These are phyloP conservation scores for Eutrema salsugineum DNA, from an alignment of 441 rosid species.

Conservation along the genomic window DNA sequence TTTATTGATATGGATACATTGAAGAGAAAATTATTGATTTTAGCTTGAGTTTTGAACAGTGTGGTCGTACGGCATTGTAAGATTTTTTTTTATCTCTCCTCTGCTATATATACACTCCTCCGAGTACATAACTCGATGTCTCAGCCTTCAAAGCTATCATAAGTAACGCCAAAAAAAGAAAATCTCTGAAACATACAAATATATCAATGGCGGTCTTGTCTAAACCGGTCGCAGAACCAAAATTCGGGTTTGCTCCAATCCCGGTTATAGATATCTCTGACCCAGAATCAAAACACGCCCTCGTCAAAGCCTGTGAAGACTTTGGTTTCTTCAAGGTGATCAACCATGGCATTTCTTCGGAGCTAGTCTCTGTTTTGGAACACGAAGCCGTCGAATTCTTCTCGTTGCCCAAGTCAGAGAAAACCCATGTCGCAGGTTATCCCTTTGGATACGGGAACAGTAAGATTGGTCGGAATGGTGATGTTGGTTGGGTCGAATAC, in stretches of 20 bases:
- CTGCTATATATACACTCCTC: conserved; percentile 21
- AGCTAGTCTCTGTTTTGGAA: conserved; percentile 45
- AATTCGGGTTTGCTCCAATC: conserved; percentile 29
- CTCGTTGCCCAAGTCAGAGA: conserved; percentile 44
- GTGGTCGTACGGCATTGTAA: background rate
- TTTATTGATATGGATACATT: background rate
- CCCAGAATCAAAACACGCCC: conserved; percentile 48
- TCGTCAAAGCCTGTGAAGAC: conserved; percentile 66
- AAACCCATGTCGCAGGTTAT: conserved; percentile 38
- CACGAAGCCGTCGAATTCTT: conserved; percentile 52
- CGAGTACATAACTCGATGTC: background rate
- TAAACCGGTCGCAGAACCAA: conserved; percentile 19
- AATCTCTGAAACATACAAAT: background rate
- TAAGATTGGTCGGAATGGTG: conserved; percentile 56
- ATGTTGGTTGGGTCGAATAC: conserved; percentile 59
- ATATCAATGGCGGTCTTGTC: conserved; percentile 26
- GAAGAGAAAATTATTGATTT: background rate
- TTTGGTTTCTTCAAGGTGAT: conserved; percentile 67
- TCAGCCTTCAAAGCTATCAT: conserved; percentile 14
- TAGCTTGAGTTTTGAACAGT: conserved; percentile 14
- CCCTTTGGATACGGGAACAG: conserved; percentile 66
- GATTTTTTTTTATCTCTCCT: background rate
- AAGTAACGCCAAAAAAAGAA: background rate
- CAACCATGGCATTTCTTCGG: conserved; percentile 59
- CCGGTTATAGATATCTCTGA: conserved; percentile 58